These are phyloP conservation scores for Vigna nakashimae DNA, from an alignment of 306 rosid species.

Conservation along the genomic window DNA sequence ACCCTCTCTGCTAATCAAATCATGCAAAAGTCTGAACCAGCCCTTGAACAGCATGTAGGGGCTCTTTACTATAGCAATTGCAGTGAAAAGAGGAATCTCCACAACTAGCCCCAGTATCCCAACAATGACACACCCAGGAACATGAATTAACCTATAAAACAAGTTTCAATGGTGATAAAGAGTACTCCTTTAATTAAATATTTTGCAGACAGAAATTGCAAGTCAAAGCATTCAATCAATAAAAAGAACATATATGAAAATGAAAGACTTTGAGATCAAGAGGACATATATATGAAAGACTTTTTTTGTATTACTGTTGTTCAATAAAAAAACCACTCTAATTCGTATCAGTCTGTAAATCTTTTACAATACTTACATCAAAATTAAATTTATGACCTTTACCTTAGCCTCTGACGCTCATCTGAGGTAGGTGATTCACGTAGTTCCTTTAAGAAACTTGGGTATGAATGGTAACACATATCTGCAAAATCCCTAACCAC, in stretches of 20 bases:
- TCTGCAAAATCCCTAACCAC: constrained; percentile 91
- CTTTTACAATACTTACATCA: background rate
- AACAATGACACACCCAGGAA: constrained; percentile 69
- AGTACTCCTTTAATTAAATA: background rate
- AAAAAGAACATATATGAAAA: background rate
- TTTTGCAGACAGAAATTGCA: background rate
- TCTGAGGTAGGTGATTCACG: constrained; percentile 65
- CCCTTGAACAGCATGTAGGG: constrained; percentile 79
- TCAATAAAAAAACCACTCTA: no score
- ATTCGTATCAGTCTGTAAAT: background rate
- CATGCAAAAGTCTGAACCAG: constrained; percentile 76
- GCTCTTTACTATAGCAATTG: constrained; percentile 77
- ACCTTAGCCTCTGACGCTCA: constrained; percentile 69
- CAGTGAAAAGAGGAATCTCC: constrained; percentile 72
- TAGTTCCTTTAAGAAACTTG: constrained; percentile 74
- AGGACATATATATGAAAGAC: constrained; percentile 1
- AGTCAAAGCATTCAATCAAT: constrained; percentile 7
- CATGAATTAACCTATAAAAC: constrained; percentile 74
- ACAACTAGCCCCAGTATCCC: constrained; percentile 69
- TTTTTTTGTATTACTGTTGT: no score
- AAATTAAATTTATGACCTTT: constrained; percentile 1
- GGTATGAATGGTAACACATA: constrained; percentile 77
- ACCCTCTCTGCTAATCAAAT: constrained; percentile 83
- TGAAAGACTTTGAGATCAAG: background rate
- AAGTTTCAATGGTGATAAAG: constrained; percentile 31